Conservation (phyloP, 2,329 filamentous ascomycete genomes). For the Clarireedia paspali region DNA sequence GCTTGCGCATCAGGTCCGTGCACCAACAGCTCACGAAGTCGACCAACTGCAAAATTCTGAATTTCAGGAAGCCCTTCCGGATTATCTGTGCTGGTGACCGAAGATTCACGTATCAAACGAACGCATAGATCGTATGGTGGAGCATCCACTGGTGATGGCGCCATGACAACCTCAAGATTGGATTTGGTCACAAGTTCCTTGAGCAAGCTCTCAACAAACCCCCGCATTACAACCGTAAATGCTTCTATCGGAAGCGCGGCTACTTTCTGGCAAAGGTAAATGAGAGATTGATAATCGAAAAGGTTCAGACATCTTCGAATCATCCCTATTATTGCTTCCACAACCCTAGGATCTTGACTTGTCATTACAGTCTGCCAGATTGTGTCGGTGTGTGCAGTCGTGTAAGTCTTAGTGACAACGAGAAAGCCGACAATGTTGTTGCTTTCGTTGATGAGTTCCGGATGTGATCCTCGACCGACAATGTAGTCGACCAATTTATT, state of each 20-base stretch:
- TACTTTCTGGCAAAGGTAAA: constrained; percentile 67
- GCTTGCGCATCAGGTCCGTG: constrained; percentile 47
- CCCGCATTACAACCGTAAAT: constrained; percentile 54
- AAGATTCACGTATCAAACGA: constrained; percentile 65
- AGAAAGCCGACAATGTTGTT: constrained; percentile 83
- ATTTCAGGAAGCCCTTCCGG: constrained; percentile 53
- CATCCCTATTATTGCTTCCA: constrained; percentile 71
- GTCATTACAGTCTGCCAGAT: constrained; percentile 79
- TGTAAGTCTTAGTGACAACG: constrained; percentile 69
- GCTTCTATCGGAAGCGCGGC: constrained; percentile 52
- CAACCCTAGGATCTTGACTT: constrained; percentile 77
- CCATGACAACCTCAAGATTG: constrained; percentile 23
- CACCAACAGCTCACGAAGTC: constrained; percentile 53
- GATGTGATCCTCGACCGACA: constrained; percentile 83
- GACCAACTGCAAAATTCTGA: constrained; percentile 53
- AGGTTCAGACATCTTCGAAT: constrained; percentile 40
- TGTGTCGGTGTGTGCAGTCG: constrained; percentile 62
- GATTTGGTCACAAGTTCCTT: constrained; percentile 26
- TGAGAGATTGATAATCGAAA: constrained; percentile 40
- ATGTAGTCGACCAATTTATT: constrained; percentile 78
- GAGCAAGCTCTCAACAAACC: constrained; percentile 53
- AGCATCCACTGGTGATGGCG: constrained; percentile 30
- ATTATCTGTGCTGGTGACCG: constrained; percentile 44
- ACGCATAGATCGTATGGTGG: constrained; percentile 51
- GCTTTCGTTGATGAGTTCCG: constrained; percentile 76